Conservation (phyloP, 305 asterid genomes). For the Fraxinus dipetala region DNA sequence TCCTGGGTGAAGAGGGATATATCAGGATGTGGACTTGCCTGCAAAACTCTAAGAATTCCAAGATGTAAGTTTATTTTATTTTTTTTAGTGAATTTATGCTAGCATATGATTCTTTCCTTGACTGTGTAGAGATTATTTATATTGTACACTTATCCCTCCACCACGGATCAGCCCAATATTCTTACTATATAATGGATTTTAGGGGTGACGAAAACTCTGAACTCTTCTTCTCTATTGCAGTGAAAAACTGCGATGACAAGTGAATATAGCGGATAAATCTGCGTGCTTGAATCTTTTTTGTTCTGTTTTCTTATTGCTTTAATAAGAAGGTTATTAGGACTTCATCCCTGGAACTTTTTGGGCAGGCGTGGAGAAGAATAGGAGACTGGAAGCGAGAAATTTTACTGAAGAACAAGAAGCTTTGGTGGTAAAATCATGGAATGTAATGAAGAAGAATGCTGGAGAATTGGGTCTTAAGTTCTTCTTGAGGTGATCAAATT, state of each 20-base stretch:
- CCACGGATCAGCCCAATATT: background rate
- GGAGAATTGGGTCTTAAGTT: constrained; percentile 54
- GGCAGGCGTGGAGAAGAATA: constrained; percentile 30
- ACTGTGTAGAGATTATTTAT: background rate
- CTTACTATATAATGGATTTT: background rate
- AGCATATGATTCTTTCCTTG: background rate
- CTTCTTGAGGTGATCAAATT: constrained; percentile 40
- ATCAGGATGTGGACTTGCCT: constrained; percentile 8
- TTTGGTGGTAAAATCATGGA: constrained; percentile 61
- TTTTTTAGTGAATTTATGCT: background rate
- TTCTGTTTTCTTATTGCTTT: background rate
- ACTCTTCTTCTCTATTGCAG: background rate
- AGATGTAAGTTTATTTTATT: constrained; percentile 19
- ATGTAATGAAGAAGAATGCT: constrained; percentile 52
- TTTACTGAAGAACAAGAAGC: constrained; percentile 65
- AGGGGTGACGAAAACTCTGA: background rate
- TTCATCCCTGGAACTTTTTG: background rate
- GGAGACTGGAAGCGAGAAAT: constrained; percentile 21
- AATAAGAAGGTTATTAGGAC: background rate
- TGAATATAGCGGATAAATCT: background rate
- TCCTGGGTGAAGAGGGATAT: constrained; percentile 21
- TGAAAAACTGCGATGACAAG: background rate
- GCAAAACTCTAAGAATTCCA: constrained; percentile 12
- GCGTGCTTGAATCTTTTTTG: background rate
- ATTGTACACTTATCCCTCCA: background rate